A percentile compares a stretch with the other conserved stretches of the same genome.
phyloP scores from a whole-genome alignment of 257 asterid genomes.

The Primulina huaijiensis region DNA sequence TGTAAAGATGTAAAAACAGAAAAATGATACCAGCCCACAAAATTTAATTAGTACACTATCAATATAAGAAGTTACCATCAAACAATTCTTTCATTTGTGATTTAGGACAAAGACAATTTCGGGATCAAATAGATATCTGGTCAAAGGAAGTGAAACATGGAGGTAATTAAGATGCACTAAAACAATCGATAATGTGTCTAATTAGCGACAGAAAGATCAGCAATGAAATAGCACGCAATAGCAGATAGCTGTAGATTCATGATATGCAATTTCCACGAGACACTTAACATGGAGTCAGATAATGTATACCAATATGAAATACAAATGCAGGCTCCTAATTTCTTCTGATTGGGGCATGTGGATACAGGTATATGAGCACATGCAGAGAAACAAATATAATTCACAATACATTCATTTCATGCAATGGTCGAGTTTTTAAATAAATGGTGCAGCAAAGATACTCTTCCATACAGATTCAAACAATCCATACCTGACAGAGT shows the following conservation, averaged over 20 bases:
- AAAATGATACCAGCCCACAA: no score
- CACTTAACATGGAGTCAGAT: no score
- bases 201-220: constrained; percentile 8
- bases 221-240: not conserved
- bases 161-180: not conserved
- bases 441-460: not conserved
- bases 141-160: not conserved
- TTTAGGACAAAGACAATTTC: no score
- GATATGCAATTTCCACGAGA: not conserved
- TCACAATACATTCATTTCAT: no score
- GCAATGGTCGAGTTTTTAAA: no score
- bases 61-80: no score
- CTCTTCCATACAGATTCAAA: not conserved
- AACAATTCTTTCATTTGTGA: no score
- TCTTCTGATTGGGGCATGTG: not conserved
- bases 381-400: no score
- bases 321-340: not conserved
- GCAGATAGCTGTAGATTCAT: not conserved
- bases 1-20: not conserved
- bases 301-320: not conserved
- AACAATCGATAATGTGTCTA: not conserved
- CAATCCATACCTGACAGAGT: constrained; percentile 63
- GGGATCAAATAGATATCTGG: no score
- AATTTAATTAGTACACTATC: no score
- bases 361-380: no score